Evolutionary conservation across 768 basidiomycete species (phyloP).

Genomic region (Naganishia kalamii): DNA sequence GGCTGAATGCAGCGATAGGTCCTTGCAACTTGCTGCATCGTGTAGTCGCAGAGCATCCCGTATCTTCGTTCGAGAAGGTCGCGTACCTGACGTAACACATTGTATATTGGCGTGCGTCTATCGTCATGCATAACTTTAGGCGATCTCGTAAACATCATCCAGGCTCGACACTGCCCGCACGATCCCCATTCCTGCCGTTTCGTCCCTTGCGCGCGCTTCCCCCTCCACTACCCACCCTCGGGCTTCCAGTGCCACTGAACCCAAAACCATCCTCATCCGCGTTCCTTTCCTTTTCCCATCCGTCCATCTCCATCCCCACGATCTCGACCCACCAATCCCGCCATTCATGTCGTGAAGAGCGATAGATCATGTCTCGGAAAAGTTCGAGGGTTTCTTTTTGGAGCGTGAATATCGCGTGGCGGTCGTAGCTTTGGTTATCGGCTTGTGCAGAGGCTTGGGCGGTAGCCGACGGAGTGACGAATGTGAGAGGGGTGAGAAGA

Average conservation of each 20-base stretch:
- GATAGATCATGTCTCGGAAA: slow-evolving; percentile 11
- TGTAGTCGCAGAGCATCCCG: no score
- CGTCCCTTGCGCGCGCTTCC: slow-evolving; percentile 5
- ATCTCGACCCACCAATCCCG: slow-evolving; percentile 1
- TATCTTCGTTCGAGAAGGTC: no score
- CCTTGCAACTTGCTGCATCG: no score
- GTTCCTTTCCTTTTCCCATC: slow-evolving; percentile 7
- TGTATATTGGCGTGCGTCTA: neutral
- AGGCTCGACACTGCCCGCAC: slow-evolving; percentile 8
- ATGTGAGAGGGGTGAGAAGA: slow-evolving; percentile 5
- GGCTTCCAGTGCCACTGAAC: neutral
- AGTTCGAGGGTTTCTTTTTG: slow-evolving; percentile 12
- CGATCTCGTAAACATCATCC: neutral
- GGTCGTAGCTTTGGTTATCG: neutral
- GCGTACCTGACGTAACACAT: neutral
- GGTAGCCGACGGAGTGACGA: neutral
- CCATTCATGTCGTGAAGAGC: slow-evolving; percentile 5
- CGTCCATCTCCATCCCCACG: slow-evolving; percentile 15
- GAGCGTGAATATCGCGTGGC: neutral
- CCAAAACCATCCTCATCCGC: neutral
- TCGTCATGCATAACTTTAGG: neutral
- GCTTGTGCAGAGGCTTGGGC: neutral
- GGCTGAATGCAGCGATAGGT: no score
- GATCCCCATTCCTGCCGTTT: slow-evolving; percentile 7
- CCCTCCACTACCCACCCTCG: neutral